Evolutionary conservation across 2,329 filamentous ascomycete species (phyloP).

Genomic region (Ophiostoma montium): DNA sequence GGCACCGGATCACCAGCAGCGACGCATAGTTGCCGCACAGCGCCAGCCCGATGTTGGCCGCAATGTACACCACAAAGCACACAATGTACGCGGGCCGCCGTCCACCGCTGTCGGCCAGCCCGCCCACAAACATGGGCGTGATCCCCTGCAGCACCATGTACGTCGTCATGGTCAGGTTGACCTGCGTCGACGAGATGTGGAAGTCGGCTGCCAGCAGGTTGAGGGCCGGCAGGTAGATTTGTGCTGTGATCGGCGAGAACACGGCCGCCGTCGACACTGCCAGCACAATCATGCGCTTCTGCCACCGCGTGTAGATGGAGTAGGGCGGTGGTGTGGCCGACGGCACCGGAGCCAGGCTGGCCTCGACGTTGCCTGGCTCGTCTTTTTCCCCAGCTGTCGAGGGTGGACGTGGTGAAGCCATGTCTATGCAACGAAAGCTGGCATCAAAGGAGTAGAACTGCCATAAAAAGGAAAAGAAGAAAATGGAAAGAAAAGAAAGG

Average conservation of each 20-base stretch:
- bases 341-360: not conserved
- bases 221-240: slow-evolving; percentile 42
- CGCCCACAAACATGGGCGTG: slow-evolving; percentile 40
- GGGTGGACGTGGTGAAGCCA: not conserved
- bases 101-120: slow-evolving; percentile 38
- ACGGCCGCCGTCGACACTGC: slow-evolving; percentile 25
- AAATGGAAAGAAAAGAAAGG: too few relatives aligned
- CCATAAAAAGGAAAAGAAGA: not conserved
- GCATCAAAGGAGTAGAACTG: not conserved
- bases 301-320: slow-evolving; percentile 24
- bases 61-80: slow-evolving; percentile 37
- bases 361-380: not conserved
- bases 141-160: slow-evolving; percentile 49
- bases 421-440: too few relatives aligned
- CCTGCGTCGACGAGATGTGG: slow-evolving; percentile 23
- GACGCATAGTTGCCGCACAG: slow-evolving; percentile 33
- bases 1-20: slow-evolving; percentile 36
- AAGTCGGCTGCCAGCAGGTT: slow-evolving; percentile 29
- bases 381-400: not conserved
- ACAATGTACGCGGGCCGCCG: slow-evolving; percentile 38
- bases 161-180: slow-evolving; percentile 38
- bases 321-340: slow-evolving; percentile 16
- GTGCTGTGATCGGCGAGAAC: slow-evolving; percentile 30
- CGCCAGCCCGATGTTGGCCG: slow-evolving; percentile 37
- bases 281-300: slow-evolving; percentile 26